phyloP scores from a whole-genome alignment of 2,329 filamentous ascomycete genomes.

The Huntiella savannae region DNA sequence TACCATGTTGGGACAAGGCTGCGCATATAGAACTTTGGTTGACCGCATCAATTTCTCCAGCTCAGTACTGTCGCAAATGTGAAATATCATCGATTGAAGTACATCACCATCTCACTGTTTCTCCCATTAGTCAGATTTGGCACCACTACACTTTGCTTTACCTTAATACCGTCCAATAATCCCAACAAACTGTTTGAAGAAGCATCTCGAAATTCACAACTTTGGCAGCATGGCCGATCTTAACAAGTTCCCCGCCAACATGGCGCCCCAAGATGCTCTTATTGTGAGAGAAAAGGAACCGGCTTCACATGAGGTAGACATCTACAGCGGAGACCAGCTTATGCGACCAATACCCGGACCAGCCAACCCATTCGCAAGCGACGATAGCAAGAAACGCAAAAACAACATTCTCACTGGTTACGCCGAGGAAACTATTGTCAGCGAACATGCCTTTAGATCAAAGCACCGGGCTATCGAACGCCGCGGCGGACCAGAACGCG shows the following conservation, averaged over 20 bases:
- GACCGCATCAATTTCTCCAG: not conserved
- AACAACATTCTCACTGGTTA: conserved; percentile 61
- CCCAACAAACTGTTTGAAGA: too few relatives aligned
- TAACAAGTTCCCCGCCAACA: conserved; percentile 45
- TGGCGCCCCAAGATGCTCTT: conserved; percentile 44
- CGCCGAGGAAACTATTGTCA: conserved; percentile 74
- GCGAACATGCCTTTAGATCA: conserved; percentile 73
- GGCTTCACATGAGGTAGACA: conserved; percentile 40
- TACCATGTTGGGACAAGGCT: not conserved
- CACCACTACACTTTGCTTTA: not conserved
- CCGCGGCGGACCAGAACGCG: conserved; percentile 35
- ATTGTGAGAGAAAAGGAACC: conserved; percentile 33
- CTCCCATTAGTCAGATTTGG: not conserved
- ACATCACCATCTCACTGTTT: not conserved
- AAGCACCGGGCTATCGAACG: conserved; percentile 73
- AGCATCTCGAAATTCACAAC: not conserved
- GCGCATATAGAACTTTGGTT: not conserved
- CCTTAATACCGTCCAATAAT: too few relatives aligned
- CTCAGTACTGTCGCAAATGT: not conserved
- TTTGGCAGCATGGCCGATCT: conserved; percentile 37
- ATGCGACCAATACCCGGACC: conserved; percentile 48
- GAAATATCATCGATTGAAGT: not conserved
- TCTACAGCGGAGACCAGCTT: conserved; percentile 55
- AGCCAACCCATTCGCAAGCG: conserved; percentile 53
- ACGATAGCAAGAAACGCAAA: conserved; percentile 47